Evolutionary conservation across 169 alveolate species (phyloP).

Genomic region (Cystoisospora suis): DNA sequence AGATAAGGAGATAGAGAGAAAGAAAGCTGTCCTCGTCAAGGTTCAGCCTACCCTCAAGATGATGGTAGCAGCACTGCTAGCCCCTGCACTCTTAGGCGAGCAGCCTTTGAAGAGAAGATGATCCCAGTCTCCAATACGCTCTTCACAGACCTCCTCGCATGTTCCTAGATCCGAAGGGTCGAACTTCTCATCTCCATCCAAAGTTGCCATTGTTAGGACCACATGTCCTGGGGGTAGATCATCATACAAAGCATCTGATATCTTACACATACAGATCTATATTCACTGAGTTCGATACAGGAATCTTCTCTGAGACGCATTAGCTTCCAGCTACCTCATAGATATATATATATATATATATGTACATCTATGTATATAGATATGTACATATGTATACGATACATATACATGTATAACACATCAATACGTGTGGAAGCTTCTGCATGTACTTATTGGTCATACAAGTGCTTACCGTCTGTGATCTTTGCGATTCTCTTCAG

Average conservation of each 20-base stretch:
- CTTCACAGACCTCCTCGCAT: slow-evolving; percentile 92
- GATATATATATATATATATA: not conserved
- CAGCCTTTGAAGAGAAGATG: slow-evolving; percentile 95
- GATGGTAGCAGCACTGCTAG: slow-evolving; percentile 72
- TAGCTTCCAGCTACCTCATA: too few relatives aligned
- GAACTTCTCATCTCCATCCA: slow-evolving; percentile 96
- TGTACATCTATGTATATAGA: not conserved
- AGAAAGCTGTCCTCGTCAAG: not conserved
- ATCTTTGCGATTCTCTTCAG: slow-evolving; percentile 94
- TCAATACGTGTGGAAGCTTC: not conserved
- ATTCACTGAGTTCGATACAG: not conserved
- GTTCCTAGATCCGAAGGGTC: slow-evolving; percentile 91
- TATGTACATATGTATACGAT: not conserved
- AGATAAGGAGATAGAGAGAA: not conserved
- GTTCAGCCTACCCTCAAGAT: slow-evolving; percentile 60
- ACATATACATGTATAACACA: not conserved
- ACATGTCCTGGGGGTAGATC: not conserved
- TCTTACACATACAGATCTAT: not conserved
- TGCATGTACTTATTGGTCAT: too few relatives aligned
- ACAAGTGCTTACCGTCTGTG: slow-evolving; percentile 86
- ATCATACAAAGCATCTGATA: not conserved
- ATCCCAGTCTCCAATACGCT: slow-evolving; percentile 98
- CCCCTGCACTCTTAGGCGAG: slow-evolving; percentile 80
- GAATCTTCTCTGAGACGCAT: too few relatives aligned
- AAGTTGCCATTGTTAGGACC: slow-evolving; percentile 89